These are phyloP conservation scores for Salicornia ramosissima DNA, from an alignment of 148 eudicot species.

Conservation along the genomic window DNA sequence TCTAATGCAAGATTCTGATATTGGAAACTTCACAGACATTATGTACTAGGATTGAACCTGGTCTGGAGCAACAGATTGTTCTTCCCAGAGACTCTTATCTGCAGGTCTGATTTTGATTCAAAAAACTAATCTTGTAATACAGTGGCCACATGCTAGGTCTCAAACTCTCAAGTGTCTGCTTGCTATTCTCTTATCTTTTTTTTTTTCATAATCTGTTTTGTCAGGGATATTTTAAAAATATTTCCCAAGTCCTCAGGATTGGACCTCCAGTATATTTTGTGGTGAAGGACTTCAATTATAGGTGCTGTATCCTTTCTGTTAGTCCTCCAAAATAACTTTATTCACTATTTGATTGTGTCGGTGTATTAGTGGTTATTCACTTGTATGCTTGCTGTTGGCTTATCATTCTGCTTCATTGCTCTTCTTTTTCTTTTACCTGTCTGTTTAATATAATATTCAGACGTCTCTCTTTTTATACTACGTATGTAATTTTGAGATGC, in stretches of 20 bases:
- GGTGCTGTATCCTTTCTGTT: slow-evolving; percentile 35
- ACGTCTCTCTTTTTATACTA: background rate
- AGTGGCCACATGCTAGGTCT: slow-evolving; percentile 5
- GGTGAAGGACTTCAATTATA: slow-evolving; percentile 76
- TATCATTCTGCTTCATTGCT: background rate
- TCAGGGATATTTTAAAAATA: slow-evolving; percentile 81
- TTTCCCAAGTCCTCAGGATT: slow-evolving; percentile 70
- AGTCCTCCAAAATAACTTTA: too few relatives aligned
- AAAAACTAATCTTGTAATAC: background rate
- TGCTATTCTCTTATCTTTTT: background rate
- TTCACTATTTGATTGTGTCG: background rate
- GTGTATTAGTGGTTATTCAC: background rate
- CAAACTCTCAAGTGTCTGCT: slow-evolving; percentile 11
- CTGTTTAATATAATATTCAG: background rate
- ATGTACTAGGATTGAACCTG: slow-evolving; percentile 93
- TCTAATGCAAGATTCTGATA: slow-evolving; percentile 10
- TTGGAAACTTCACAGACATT: slow-evolving; percentile 55
- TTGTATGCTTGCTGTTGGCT: background rate
- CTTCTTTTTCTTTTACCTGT: background rate
- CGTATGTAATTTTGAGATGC: background rate
- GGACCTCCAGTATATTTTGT: slow-evolving; percentile 95
- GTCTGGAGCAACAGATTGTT: slow-evolving; percentile 95
- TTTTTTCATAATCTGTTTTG: slow-evolving; percentile 12
- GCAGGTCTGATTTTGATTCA: slow-evolving; percentile 49
- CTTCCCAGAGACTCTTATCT: slow-evolving; percentile 97